Evolutionary conservation across 1,139 yeast genomes (phyloP), one percentile per base, ranked within the genome.

Genomic region (Wickerhamiella pararugosa): DNA sequence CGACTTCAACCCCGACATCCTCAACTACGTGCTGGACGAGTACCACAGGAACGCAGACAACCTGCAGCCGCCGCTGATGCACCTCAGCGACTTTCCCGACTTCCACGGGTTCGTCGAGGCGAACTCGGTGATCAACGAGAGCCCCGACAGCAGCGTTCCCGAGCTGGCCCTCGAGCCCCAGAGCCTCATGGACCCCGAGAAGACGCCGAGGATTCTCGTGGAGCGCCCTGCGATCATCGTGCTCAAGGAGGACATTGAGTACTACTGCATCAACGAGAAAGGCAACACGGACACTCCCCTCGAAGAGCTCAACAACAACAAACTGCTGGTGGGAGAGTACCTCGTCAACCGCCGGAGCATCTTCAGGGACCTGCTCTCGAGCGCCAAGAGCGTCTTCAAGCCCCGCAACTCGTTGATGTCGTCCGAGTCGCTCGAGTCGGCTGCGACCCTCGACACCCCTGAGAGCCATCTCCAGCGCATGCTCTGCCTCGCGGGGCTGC

Each of bases 401-500:
- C 41, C 41, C n/a, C 29, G 26, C 21, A 5, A 28, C 21, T 25
- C 31, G 10, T 10, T 36, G 4, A 25, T 9, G 7, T 29, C 31
- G 9, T 8, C 31, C n/a, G 31, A 8, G 9, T 8, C 31, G n/a
- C 32, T 30, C 8, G 37, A 21, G n/a, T 27, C 37, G 5, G 10
- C 30, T 5, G n/a, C 30, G 2, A 35, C 37, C 4, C 7, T 21
- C 11, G 33, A 31, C 8, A 80, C 94, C 6, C 97, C 98, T 0
- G 99, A 92, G 59, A 90, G 81, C 58, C 97, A 90, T 61, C 67
- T 92, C 42, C 74, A 84, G 62, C 96, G 86, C 50, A 92, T 92
- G 98, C 70, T 92, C 43, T 86, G 96, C 55, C 71, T 92, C 0
- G 79, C 94, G 1, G 99, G 99, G 0, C 83, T 87, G 51, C 63